These are phyloP conservation scores for Sarocladium strictum DNA, from an alignment of 2,329 filamentous ascomycete genomes.

Conservation along the genomic window DNA sequence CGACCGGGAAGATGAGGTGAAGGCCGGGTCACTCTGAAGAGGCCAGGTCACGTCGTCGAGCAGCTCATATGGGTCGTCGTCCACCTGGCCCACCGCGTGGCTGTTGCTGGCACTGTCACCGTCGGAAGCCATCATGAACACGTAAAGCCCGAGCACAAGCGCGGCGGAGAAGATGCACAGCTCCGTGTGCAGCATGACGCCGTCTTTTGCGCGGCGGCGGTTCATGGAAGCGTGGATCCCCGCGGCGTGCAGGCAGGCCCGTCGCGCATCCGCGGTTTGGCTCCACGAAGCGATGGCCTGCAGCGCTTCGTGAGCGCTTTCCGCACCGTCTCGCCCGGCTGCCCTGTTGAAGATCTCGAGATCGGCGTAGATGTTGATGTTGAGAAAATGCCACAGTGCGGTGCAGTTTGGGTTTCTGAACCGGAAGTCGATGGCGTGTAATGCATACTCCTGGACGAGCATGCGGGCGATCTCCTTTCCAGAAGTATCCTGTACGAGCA, in stretches of 20 bases:
- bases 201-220: not conserved
- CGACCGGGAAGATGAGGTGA: not conserved
- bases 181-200: not conserved
- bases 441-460: not conserved
- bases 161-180: not conserved
- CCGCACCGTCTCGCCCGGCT: not conserved
- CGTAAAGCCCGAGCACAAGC: not conserved
- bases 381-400: not conserved
- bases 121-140: not conserved
- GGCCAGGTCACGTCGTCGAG: not conserved
- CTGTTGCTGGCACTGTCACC: not conserved
- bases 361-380: not conserved
- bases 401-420: not conserved
- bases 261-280: not conserved
- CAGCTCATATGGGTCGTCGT: not conserved
- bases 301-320: not conserved
- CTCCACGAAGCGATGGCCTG: not conserved
- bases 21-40: not conserved
- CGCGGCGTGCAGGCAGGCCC: not conserved
- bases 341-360: not conserved
- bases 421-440: not conserved
- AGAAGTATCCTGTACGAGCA: not conserved
- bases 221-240: not conserved
- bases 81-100: not conserved
- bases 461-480: not conserved